Base-by-base conservation (phyloP, 257 asterid species). In the Orobanche coerulescens region DNA sequence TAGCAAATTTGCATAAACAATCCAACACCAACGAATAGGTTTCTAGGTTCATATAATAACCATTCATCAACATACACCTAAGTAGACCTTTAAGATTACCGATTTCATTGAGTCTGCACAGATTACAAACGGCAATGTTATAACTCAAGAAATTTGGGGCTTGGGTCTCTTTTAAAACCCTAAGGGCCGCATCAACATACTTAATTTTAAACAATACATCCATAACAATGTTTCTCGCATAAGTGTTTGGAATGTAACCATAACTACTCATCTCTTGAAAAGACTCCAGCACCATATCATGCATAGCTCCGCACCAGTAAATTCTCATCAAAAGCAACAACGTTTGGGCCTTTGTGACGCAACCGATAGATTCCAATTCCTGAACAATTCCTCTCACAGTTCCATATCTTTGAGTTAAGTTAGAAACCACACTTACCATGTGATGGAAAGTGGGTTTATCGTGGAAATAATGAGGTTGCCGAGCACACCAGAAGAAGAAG, bases 401-500 rank as follows among this genome's bases (percentile, higher is more conserved):
- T 37, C 73, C 71, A 54, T 66, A 71, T 52, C 20, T 75, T 9
- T 54, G 75, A 48, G 79, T 83, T 48, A 88, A 77, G 48, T 81
- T 71, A 56, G 86, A 76, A 37, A 85, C 69, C 34, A 88, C 87
- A 24, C 51, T 67, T 30, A 80, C 92, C 87, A 85, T 81, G 65
- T 80, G 75, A 15, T 39, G 73, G 60, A 82, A 83, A 33, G 82
- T 62, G 57, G 53, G 73, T 42, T 71, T 83, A 23, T 81, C 87
- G 40, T 88, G 94, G 53, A 85, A 88, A 60, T 79, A 88, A 68
- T 85, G 63, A 16, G 80, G 88, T 44, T 79, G 89, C 42, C 79
- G 79, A 8, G 96, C 96, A 71, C 87, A 81, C 90, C 94, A 83
- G 40, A 85, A 57, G 74, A 85, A 88, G 54, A 70, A 76, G 33